Evolutionary conservation across 2,329 filamentous ascomycete genomes (phyloP), one percentile per base, ranked within the genome.

Genomic region (Penicillium sclerotiorum): DNA sequence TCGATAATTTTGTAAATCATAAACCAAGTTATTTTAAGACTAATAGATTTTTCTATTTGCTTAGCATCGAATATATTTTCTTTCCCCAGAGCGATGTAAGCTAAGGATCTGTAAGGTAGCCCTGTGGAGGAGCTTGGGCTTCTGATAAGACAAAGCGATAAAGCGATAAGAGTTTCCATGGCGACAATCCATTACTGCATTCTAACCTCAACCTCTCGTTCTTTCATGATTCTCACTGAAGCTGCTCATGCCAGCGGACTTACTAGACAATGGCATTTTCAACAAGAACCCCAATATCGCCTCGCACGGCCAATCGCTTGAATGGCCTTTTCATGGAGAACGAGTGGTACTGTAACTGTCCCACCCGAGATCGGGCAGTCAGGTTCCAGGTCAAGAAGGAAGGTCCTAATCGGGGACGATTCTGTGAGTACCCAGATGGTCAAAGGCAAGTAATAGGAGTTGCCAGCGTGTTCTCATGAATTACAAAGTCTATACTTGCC

Each of bases 381-480:
- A 79, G 78, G 45, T 79, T 82, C 52, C 74, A 82, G 58, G 77
- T 78, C 1, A 84, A 81, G 62, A 86, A 85, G 53, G 74, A 77
- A 23, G 77, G 78, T 9, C 66, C 67, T 37, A 85, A 85, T 56
- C 72, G 82, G 50, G 81, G 81, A 9, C 68, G 75, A 58, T 81
- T 76, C 74, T 83, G 74, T 77, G 68, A 42, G 69, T 63, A 8
- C 12, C 17, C 20, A 17, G 8, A 13, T 3, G 17, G 2, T n/a
- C 2, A 9, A 22, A 15, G 8, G 5, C 11, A 13, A 22, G 3
- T 6, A n/a, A n/a, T n/a, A n/a, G n/a, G n/a, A n/a, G n/a, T n/a
- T n/a, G n/a, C n/a, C n/a, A n/a, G n/a, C n/a, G n/a, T n/a, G 20
- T 23, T n/a, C 1, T n/a, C 12, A n/a, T n/a, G 8, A 11, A 8